A percentile compares a stretch with the other conserved stretches of the same genome.
Conservation (phyloP, 768 basidiomycete genomes). For the Suillus spraguei region DNA sequence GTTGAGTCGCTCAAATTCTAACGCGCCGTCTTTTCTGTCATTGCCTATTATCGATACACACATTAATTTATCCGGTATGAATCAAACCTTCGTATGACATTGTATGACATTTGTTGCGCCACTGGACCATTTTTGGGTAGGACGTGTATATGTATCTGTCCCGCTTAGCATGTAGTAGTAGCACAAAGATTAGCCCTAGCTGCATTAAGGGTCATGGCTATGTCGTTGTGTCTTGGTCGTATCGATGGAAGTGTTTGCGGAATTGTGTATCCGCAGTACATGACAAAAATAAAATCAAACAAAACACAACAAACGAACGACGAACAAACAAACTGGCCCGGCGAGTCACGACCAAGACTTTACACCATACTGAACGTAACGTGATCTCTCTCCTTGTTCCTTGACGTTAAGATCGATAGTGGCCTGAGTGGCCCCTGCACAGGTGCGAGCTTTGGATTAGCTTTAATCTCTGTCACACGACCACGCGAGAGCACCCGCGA, state of each 20-base stretch:
- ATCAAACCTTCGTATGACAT: not conserved
- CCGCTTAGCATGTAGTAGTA: not conserved
- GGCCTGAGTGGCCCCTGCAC: slow-evolving; percentile 35
- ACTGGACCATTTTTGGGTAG: not conserved
- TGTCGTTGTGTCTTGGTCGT: no score
- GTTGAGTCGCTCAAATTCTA: slow-evolving; percentile 28
- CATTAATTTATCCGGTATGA: not conserved
- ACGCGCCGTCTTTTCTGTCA: slow-evolving; percentile 21
- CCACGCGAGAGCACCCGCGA: slow-evolving; percentile 23
- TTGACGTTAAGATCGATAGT: slow-evolving; percentile 22
- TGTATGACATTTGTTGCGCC: not conserved
- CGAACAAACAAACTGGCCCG: not conserved
- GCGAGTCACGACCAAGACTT: not conserved
- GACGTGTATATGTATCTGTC: not conserved
- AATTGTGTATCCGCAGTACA: no score
- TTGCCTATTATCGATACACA: not conserved
- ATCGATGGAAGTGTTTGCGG: not conserved
- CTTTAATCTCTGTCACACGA: slow-evolving; percentile 26
- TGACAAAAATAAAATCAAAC: not conserved
- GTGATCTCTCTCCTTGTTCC: not conserved
- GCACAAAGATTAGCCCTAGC: not conserved
- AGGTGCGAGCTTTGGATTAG: slow-evolving; percentile 35
- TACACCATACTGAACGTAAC: not conserved
- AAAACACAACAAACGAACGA: not conserved
- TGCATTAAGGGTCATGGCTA: not conserved